Percentiles rank a stretch among this genome's conserved stretches.
Evolutionary conservation across 2,329 filamentous ascomycete species (phyloP).

Genomic region (Ophiostoma himal-ulmi): DNA sequence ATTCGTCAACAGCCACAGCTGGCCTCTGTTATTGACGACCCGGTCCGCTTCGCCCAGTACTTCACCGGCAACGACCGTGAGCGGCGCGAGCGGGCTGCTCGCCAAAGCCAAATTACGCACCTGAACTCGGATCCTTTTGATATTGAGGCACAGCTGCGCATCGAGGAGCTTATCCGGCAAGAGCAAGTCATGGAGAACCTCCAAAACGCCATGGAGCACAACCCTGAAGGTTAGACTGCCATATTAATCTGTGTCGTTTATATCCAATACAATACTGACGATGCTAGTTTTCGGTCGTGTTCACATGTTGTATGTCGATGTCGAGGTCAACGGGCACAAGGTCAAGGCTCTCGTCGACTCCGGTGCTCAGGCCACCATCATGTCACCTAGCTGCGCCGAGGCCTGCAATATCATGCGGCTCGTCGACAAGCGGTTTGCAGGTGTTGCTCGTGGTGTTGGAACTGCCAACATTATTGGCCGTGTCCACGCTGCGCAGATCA

Average conservation of each 20-base stretch:
- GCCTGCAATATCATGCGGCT: slow-evolving; percentile 93
- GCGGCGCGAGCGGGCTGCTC: slow-evolving; percentile 65
- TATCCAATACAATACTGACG: background rate
- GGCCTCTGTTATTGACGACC: slow-evolving; percentile 68
- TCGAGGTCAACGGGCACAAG: slow-evolving; percentile 86
- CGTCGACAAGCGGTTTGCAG: slow-evolving; percentile 85
- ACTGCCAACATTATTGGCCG: slow-evolving; percentile 92
- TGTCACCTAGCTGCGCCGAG: slow-evolving; percentile 90
- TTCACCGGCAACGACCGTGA: slow-evolving; percentile 64
- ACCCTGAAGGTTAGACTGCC: slow-evolving; percentile 71
- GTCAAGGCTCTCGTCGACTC: slow-evolving; percentile 97
- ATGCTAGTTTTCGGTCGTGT: slow-evolving; percentile 80
- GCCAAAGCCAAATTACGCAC: slow-evolving; percentile 74
- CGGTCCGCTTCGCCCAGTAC: slow-evolving; percentile 67
- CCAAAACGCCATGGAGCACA: slow-evolving; percentile 94
- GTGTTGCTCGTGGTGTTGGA: slow-evolving; percentile 87
- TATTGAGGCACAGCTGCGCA: slow-evolving; percentile 80
- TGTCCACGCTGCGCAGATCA: slow-evolving; percentile 91
- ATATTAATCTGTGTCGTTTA: no score
- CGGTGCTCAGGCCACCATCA: slow-evolving; percentile 95
- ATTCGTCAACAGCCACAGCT: slow-evolving; percentile 69
- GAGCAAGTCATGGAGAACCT: slow-evolving; percentile 92
- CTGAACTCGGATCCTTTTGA: slow-evolving; percentile 95
- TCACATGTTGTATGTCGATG: slow-evolving; percentile 92
- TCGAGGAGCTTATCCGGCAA: slow-evolving; percentile 95